Base-by-base conservation (phyloP, 805 yeast species). In the Komagataella phaffii region DNA sequence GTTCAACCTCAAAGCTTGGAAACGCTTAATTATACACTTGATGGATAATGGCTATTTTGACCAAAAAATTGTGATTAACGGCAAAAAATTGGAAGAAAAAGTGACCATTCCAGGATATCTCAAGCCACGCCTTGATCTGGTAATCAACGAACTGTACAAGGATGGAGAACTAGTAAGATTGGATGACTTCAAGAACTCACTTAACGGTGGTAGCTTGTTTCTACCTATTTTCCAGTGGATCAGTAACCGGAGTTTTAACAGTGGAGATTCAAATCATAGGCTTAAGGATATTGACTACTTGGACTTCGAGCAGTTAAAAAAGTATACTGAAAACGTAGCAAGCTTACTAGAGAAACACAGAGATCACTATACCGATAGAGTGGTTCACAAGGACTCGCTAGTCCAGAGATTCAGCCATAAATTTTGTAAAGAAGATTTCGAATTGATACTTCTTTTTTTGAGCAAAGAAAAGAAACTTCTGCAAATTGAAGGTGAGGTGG, bases 1-100 rank as follows among this genome's bases (percentile, higher is more conserved):
- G 19, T 81, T 81, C 14, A 77, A 77, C 55, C 23, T 76, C 12
- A 57, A 57, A 3, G 75, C 77, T 3, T 77, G 82, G 82, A 65
- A 60, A 48, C 55, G 58, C 4, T 64, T 71, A 8, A 58, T 76
- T 7, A 30, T 1, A 5, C 40, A 30, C 10, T 30, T 30, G 40
- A 30, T 30, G 40, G 40, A 30, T 4, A 30, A 30, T 30, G 40
- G 40, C 40, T 30, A 30, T 14, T 30, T 30, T 8, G 40, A 30
- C 10, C 40, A 30, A 30, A 30, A 30, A 8, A 14, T 30, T 5
- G 40, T 30, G 14, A 30, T 30, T 8, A 30, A 30, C 10, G 40
- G 40, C 5, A 30, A 10, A 30, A 7, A 10, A 10, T 4, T 30
- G 40, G 40, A 30, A 5, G 6, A 10, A 5, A 30, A 30, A 8